Evolutionary conservation across 768 basidiomycete genomes (phyloP).

Genomic region (Rhodotorula kratochvilovae): DNA sequence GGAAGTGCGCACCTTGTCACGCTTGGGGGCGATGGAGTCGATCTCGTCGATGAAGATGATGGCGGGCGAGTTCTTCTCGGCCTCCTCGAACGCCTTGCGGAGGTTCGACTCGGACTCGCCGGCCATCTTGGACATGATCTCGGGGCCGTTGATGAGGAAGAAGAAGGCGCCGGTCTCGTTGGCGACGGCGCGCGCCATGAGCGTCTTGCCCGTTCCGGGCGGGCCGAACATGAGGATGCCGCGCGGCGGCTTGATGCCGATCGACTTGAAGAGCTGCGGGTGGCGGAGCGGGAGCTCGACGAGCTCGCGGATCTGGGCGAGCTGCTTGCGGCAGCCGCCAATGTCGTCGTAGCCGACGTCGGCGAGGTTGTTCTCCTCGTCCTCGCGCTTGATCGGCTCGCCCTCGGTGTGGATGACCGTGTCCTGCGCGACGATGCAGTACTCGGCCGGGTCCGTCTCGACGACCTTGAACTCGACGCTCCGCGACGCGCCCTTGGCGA

Average conservation of each 20-base stretch:
- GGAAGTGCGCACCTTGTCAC: slow-evolving; percentile 73
- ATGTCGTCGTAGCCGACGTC: slow-evolving; percentile 99
- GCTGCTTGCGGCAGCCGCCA: slow-evolving; percentile 98
- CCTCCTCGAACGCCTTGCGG: slow-evolving; percentile 97
- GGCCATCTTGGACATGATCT: slow-evolving; percentile 99
- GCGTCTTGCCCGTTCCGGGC: slow-evolving; percentile 97
- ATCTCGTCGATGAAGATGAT: slow-evolving; percentile 99
- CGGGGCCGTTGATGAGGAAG: slow-evolving; percentile 99
- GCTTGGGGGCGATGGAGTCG: slow-evolving; percentile 98
- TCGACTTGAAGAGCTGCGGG: slow-evolving; percentile 98
- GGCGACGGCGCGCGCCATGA: slow-evolving; percentile 98
- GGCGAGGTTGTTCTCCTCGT: slow-evolving; percentile 91
- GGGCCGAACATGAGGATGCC: slow-evolving; percentile 99
- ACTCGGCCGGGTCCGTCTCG: slow-evolving; percentile 95
- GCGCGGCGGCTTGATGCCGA: slow-evolving; percentile 99
- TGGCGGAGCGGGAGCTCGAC: slow-evolving; percentile 97
- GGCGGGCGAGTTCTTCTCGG: slow-evolving; percentile 98
- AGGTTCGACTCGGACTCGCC: slow-evolving; percentile 97
- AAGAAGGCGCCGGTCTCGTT: slow-evolving; percentile 99
- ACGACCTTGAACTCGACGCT: slow-evolving; percentile 92
- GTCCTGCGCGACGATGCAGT: slow-evolving; percentile 98
- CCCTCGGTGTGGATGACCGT: slow-evolving; percentile 98
- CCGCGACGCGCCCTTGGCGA: slow-evolving; percentile 91
- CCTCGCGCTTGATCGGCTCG: slow-evolving; percentile 96
- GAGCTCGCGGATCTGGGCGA: slow-evolving; percentile 98